Conservation (phyloP, 257 asterid species). For the Solanum tacnaense region DNA sequence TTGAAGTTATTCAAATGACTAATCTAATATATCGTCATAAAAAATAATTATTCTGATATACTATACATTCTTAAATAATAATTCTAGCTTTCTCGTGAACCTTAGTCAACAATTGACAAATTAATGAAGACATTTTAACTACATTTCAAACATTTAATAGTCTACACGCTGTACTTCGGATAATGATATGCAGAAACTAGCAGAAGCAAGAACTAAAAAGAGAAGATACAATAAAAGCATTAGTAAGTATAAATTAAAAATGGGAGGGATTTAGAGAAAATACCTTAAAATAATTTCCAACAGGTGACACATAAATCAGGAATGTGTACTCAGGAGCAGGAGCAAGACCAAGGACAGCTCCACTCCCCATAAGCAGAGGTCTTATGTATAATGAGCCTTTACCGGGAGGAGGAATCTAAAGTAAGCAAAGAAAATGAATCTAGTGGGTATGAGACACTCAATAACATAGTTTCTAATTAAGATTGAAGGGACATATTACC, state of each 20-base stretch:
- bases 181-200: not conserved
- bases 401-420: constrained; percentile 94
- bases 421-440: constrained; percentile 1
- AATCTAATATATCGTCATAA: not conserved
- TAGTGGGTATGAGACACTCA: not conserved
- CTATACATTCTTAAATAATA: not conserved
- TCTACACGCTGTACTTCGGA: not conserved
- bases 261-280: not conserved
- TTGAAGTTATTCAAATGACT: not conserved
- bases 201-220: not conserved
- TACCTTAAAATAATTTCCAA: constrained; percentile 97
- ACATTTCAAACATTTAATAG: not conserved
- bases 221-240: not conserved
- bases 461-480: not conserved
- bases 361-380: constrained; percentile 98
- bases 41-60: not conserved
- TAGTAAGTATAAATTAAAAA: not conserved
- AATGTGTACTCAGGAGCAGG: constrained; percentile 98
- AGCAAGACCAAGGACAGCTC: constrained; percentile 95
- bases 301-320: constrained; percentile 88
- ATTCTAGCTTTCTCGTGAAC: not conserved
- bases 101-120: not conserved
- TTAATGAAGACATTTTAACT: not conserved
- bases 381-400: constrained; percentile 91
- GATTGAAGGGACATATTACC: constrained; percentile 37